phyloP scores from a whole-genome alignment of 805 yeast species.

The Nakazawaea holstii region DNA sequence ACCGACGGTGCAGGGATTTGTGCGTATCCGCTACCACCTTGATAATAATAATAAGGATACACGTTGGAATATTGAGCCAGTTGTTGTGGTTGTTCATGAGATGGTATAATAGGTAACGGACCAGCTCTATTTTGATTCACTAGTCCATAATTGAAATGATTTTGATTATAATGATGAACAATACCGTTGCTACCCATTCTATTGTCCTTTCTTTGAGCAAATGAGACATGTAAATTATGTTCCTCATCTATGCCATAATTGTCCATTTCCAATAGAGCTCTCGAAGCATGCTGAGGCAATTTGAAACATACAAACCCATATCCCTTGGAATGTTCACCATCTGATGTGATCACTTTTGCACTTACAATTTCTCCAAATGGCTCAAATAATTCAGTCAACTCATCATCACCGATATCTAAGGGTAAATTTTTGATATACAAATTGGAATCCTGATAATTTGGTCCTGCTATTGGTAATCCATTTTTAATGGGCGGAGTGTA shows the following conservation, averaged over 20 bases:
- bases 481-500: constrained; percentile 6
- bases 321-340: constrained; percentile 54
- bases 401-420: constrained; percentile 47
- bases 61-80: not conserved
- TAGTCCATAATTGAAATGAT: constrained; percentile 18
- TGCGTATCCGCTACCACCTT: constrained; percentile 3
- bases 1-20: constrained; percentile 1
- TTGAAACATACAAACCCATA: constrained; percentile 80
- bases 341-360: constrained; percentile 50
- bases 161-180: constrained; percentile 29
- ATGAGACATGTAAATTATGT: constrained; percentile 57
- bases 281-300: constrained; percentile 57
- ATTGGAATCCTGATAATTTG: constrained; percentile 61
- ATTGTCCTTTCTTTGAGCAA: constrained; percentile 71
- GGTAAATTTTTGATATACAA: constrained; percentile 67
- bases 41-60: constrained; percentile 10
- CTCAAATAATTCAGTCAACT: constrained; percentile 36
- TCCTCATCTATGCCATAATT: constrained; percentile 44
- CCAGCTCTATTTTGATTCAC: not conserved
- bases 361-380: constrained; percentile 48
- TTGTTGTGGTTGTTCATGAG: not conserved
- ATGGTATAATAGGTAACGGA: not conserved
- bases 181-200: constrained; percentile 29
- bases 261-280: constrained; percentile 62
- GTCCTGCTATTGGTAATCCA: constrained; percentile 35